Conservation (phyloP, 768 basidiomycete species). For the Pleurotus cornucopiae region DNA sequence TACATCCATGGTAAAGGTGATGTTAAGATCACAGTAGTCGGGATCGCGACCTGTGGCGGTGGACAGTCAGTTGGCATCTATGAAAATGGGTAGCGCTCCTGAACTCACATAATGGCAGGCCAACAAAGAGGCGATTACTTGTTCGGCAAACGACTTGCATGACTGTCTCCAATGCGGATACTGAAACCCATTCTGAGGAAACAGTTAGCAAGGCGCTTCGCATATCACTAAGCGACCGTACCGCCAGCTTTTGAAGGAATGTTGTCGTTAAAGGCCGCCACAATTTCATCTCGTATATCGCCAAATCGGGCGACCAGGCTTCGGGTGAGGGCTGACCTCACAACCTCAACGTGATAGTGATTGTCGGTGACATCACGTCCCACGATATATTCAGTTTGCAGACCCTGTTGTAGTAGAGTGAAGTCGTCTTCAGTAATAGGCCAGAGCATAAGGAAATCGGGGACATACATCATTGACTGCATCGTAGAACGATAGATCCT, state of each 20-base stretch:
- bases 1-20: conserved; percentile 28
- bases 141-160: conserved; percentile 6
- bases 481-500: conserved; percentile 7
- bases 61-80: not conserved
- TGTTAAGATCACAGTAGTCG: conserved; percentile 23
- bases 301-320: conserved; percentile 1
- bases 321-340: not conserved
- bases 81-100: not conserved
- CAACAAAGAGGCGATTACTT: conserved; percentile 7
- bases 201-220: not conserved
- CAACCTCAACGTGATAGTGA: conserved; percentile 6
- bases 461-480: conserved; percentile 2
- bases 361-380: not conserved
- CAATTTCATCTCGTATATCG: conserved; percentile 5
- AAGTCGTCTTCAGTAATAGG: not conserved
- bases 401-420: not conserved
- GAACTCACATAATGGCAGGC: conserved; percentile 2
- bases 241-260: not conserved
- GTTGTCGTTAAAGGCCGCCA: not conserved
- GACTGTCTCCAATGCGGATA: not conserved
- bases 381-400: not conserved
- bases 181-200: not conserved
- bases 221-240: not conserved
- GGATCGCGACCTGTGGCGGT: conserved; percentile 19
- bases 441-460: too few species aligned